Evolutionary conservation across 2,329 filamentous ascomycete genomes (phyloP).

Genomic region (Metarhizium anisopliae): DNA sequence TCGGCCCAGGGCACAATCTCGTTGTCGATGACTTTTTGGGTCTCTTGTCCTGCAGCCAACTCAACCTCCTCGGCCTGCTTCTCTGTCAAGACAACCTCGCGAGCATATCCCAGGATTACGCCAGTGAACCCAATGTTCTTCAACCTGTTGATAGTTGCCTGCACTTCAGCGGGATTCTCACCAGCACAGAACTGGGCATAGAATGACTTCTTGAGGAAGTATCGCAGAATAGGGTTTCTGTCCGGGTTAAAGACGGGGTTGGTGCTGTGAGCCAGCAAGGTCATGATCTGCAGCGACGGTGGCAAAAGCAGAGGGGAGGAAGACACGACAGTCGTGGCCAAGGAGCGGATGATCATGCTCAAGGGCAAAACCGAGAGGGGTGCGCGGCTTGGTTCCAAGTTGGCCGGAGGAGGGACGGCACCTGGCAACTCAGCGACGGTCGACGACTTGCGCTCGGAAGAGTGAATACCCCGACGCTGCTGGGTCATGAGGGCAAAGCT

Average conservation of each 20-base stretch:
- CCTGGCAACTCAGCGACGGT: slow-evolving; percentile 24
- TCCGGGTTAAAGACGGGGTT: slow-evolving; percentile 63
- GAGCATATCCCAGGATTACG: slow-evolving; percentile 76
- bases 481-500: slow-evolving; percentile 2
- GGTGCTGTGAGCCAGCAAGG: slow-evolving; percentile 59
- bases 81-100: slow-evolving; percentile 65
- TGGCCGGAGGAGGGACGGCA: slow-evolving; percentile 19
- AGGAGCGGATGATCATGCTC: slow-evolving; percentile 56
- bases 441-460: slow-evolving; percentile 26
- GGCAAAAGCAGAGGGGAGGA: slow-evolving; percentile 60
- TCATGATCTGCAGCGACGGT: slow-evolving; percentile 61
- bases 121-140: slow-evolving; percentile 72
- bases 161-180: slow-evolving; percentile 61
- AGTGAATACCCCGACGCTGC: slow-evolving; percentile 23
- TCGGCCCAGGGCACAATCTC: slow-evolving; percentile 65
- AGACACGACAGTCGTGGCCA: slow-evolving; percentile 60
- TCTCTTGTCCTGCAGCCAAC: slow-evolving; percentile 35
- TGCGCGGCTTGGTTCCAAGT: slow-evolving; percentile 19
- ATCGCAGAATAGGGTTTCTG: slow-evolving; percentile 60
- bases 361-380: slow-evolving; percentile 60
- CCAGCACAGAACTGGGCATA: slow-evolving; percentile 90
- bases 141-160: slow-evolving; percentile 52
- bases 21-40: slow-evolving; percentile 36
- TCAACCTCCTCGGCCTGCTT: slow-evolving; percentile 37
- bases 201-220: slow-evolving; percentile 70